Evolutionary conservation across 2,329 filamentous ascomycete species (phyloP).

Genomic region (Xylaria multiplex): DNA sequence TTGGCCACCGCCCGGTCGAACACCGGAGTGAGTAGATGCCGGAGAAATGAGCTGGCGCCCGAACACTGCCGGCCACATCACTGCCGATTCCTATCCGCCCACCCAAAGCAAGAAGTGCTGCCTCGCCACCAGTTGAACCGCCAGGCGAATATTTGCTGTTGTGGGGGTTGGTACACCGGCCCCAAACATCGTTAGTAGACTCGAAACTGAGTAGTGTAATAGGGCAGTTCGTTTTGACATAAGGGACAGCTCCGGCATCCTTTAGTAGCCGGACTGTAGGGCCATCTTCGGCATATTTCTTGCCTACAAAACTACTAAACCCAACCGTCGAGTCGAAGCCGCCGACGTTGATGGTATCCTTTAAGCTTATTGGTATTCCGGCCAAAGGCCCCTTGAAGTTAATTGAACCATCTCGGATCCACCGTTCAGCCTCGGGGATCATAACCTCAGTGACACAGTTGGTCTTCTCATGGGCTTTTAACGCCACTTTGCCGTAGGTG

Average conservation of each 20-base stretch:
- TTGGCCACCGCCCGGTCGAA: conserved; percentile 90
- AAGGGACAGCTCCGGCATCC: conserved; percentile 87
- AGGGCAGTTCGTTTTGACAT: conserved; percentile 91
- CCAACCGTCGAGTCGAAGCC: conserved; percentile 87
- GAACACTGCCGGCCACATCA: conserved; percentile 89
- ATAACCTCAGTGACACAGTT: conserved; percentile 92
- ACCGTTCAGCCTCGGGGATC: conserved; percentile 79
- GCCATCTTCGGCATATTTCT: conserved; percentile 74
- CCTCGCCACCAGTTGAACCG: conserved; percentile 88
- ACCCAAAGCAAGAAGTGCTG: conserved; percentile 81
- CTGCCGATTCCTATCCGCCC: conserved; percentile 90
- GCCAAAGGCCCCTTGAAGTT: conserved; percentile 85
- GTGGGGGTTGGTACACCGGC: conserved; percentile 82
- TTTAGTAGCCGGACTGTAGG: conserved; percentile 80
- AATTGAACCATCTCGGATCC: conserved; percentile 66
- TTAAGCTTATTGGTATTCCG: conserved; percentile 86
- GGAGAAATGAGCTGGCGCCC: conserved; percentile 87
- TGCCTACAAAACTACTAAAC: conserved; percentile 77
- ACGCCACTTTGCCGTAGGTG: conserved; percentile 85
- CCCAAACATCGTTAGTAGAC: conserved; percentile 82
- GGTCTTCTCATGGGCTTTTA: conserved; percentile 85
- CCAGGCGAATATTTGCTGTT: conserved; percentile 86
- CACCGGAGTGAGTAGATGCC: conserved; percentile 89
- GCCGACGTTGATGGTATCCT: conserved; percentile 81
- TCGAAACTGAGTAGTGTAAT: conserved; percentile 89